Base-by-base conservation (phyloP, 169 alveolate genomes). In the Plasmodium falciparum region DNA sequence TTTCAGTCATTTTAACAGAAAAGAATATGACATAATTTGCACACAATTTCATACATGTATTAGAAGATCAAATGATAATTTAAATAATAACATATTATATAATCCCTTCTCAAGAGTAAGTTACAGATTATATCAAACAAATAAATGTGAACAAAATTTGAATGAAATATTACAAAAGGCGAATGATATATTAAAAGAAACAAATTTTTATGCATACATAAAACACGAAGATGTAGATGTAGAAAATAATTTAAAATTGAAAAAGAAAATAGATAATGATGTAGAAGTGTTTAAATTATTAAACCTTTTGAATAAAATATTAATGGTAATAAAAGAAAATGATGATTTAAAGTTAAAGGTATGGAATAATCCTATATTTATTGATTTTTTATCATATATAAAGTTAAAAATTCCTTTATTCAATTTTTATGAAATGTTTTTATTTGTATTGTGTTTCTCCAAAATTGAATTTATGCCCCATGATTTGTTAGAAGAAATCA, bases 381-480 rank as follows among this genome's bases (percentile, higher is more conserved):
- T 45, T 45, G 65, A 71, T 13, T 47, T 85, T 13, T 33, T 85
- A 43, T 13, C 88, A 17, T 71, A 47, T 50, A 22, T 85, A 17
- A 85, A 71, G 24, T 29, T 85, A 52, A 70, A 72, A 71, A 85
- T 85, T 8, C 75, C 92, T 3, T 6, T 73, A 29, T 85, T 85
- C 61, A 72, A 58, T 50, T 71, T 15, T 9, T 52, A 85, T 24
- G 92, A 85, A 63, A 43, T 85, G 73, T 85, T 85, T 49, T 52
- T 85, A 29, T 85, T 85, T 33, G 86, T 50, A 26, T 85, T 85
- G 26, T 85, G 92, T 4, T 85, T 85, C 52, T 85, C 92, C 2
- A 85, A 85, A 71, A 85, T 70, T 45, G 88, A 85, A 43, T 85
- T 85, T 63, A 71, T 85, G 66, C 92, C 92, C 1, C 92, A 85